These are phyloP conservation scores for Trichosanthes truncata DNA, from an alignment of 306 rosid genomes.

Conservation along the genomic window DNA sequence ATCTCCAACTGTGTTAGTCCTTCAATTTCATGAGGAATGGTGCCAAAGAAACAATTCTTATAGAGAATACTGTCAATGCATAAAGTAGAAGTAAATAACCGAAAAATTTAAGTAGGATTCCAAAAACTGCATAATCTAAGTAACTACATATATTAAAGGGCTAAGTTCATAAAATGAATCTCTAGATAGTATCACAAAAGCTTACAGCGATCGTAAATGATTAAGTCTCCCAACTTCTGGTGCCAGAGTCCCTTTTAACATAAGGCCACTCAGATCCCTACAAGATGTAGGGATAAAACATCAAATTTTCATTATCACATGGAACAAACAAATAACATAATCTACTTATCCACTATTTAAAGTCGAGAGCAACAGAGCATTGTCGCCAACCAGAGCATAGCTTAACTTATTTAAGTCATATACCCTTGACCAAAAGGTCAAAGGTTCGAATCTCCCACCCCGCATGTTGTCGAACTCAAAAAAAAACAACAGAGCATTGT, in stretches of 20 bases:
- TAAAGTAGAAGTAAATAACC: constrained; percentile 13
- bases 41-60: constrained; percentile 63
- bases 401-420: background rate
- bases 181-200: constrained; percentile 1
- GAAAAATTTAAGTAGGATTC: background rate
- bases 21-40: constrained; percentile 72
- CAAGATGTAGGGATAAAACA: constrained; percentile 17
- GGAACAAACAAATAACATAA: background rate
- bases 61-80: constrained; percentile 42
- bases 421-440: too few species aligned
- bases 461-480: too few species aligned
- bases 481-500: background rate
- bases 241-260: constrained; percentile 68
- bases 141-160: background rate
- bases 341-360: background rate
- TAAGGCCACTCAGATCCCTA: constrained; percentile 58
- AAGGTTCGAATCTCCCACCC: too few species aligned
- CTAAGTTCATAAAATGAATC: background rate
- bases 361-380: background rate
- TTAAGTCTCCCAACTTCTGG: constrained; percentile 74
- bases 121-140: background rate
- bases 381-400: background rate
- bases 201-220: constrained; percentile 65
- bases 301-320: background rate
- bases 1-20: constrained; percentile 45